Evolutionary conservation across 2,329 filamentous ascomycete genomes (phyloP).

Genomic region (Trichophyton schoenleinii): DNA sequence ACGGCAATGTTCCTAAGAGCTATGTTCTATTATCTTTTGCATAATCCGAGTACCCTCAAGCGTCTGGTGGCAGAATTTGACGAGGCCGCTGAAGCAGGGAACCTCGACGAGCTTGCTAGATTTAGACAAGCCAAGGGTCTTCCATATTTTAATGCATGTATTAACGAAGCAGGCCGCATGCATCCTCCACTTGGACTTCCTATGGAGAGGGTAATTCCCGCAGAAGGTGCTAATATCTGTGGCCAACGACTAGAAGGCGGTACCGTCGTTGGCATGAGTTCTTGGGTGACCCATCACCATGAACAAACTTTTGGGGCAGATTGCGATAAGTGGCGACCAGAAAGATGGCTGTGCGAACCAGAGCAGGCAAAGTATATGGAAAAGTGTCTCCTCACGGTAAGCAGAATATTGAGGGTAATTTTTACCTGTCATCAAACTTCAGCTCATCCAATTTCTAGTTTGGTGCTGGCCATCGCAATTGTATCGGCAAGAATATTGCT

Average conservation of each 20-base stretch:
- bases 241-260: conserved; percentile 53
- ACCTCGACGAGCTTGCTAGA: conserved; percentile 36
- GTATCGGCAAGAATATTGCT: conserved; percentile 32
- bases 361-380: conserved; percentile 12
- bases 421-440: conserved; percentile 20
- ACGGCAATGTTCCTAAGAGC: conserved; percentile 61
- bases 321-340: conserved; percentile 44
- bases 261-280: conserved; percentile 61
- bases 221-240: conserved; percentile 49
- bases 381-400: neutral
- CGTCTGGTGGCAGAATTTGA: conserved; percentile 32
- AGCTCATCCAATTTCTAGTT: conserved; percentile 39
- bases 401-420: conserved; percentile 5
- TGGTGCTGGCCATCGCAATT: conserved; percentile 42
- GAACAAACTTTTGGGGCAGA: conserved; percentile 56
- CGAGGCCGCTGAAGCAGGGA: conserved; percentile 39
- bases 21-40: conserved; percentile 62
- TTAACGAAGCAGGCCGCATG: conserved; percentile 66
- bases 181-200: conserved; percentile 63
- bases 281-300: conserved; percentile 61
- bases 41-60: conserved; percentile 37
- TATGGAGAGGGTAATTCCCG: conserved; percentile 60
- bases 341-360: conserved; percentile 38
- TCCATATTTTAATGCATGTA: conserved; percentile 62
- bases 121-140: conserved; percentile 53